Base-by-base conservation (phyloP, 2,329 filamentous ascomycete genomes). In the Exophiala viscosa region DNA sequence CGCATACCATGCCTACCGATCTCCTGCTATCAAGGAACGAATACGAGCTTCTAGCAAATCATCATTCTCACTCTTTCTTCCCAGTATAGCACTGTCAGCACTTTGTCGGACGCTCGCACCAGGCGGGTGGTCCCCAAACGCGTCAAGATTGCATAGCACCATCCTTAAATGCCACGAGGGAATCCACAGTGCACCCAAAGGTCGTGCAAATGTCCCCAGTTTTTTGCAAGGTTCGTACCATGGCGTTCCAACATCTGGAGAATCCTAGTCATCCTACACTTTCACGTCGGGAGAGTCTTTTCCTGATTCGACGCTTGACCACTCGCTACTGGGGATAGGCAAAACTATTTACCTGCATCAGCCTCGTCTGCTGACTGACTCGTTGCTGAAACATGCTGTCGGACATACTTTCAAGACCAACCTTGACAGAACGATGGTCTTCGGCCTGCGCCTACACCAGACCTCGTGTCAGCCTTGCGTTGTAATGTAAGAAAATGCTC, bases 81-180 rank as follows among this genome's bases (percentile, higher is more conserved):
- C 49, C 45, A 48, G 41, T 47, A 52, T 52, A 52, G 39, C 33
- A 48, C 32, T 41, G 39, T 52, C 31, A 56, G 45, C 54, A 50
- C 41, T 34, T 42, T 56, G 36, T 50, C 50, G 18, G 36, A 47
- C 17, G 52, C 47, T 50, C 49, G 54, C 54, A 52, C 50, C 48
- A 43, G 32, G 8, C 45, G 33, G 45, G 39, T 44, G 44, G 23
- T 28, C n/a, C 35, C 36, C 11, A n/a, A 14, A 6, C 20, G 20
- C 28, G 20, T 13, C 18, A 32, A 32, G 8, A n/a, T 31, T 10
- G n/a, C 28, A 34, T 31, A 45, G 31, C 36, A 33, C 32, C 32
- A 28, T 15, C 52, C 53, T 23, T 45, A 36, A 36, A 33, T 42
- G 49, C 50, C 54, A 56, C 50, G 49, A 56, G 49, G 54, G 32